A percentile compares a stretch with the other conserved stretches of the same genome.
Conservation (phyloP, 2,329 filamentous ascomycete species). For the Dactylonectria estremocensis region DNA sequence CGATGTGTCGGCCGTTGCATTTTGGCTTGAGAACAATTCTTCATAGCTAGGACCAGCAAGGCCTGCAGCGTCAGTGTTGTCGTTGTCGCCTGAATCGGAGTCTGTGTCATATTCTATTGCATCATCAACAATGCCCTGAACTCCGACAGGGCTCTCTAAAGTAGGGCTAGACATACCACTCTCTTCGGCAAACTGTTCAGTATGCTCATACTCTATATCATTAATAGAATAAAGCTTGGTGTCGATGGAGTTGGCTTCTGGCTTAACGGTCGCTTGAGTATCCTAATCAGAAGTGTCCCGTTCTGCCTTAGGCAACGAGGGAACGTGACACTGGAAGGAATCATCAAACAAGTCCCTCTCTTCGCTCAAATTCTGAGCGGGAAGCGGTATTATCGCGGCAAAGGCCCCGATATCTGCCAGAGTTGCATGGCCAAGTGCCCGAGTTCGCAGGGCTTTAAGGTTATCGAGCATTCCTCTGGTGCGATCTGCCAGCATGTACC, state of each 20-base stretch:
- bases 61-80: background rate
- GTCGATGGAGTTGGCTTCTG: background rate
- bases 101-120: background rate
- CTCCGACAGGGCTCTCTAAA: background rate
- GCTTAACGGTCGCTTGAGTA: background rate
- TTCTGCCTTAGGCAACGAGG: constrained; percentile 9
- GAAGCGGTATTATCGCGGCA: constrained; percentile 17
- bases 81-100: background rate
- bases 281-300: constrained; percentile 5
- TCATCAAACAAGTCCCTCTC: constrained; percentile 1
- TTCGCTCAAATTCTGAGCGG: constrained; percentile 3
- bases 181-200: background rate
- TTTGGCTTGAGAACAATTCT: background rate
- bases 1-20: background rate
- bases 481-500: constrained; percentile 30
- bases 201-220: background rate
- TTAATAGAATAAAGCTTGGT: background rate
- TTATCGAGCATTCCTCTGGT: constrained; percentile 11
- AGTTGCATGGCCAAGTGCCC: constrained; percentile 26
- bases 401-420: constrained; percentile 8
- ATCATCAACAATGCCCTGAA: background rate
- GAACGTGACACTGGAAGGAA: constrained; percentile 4
- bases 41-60: background rate
- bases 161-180: no score
- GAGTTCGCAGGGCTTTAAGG: constrained; percentile 16